Conservation (phyloP, 371 early-diverging fungal genomes). For the Spraguea lophii region DNA sequence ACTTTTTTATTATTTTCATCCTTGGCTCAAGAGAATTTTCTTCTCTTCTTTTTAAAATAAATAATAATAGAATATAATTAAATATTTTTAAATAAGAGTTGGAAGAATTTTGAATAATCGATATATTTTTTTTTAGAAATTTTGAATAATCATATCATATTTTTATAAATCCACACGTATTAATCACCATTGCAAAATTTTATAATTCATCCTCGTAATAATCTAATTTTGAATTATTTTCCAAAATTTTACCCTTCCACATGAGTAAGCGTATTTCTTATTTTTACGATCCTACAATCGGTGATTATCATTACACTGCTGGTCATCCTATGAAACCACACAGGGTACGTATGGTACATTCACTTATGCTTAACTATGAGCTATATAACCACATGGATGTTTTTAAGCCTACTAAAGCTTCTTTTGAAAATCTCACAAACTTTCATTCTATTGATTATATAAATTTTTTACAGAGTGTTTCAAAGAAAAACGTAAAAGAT, state of each 20-base stretch:
- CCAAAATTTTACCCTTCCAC: constrained; percentile 8
- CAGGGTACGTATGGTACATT: constrained; percentile 43
- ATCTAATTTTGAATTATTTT: neutral
- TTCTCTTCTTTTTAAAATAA: too few species aligned
- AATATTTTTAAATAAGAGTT: too few species aligned
- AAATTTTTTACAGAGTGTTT: constrained; percentile 73
- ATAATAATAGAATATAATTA: too few species aligned
- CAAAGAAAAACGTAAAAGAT: constrained; percentile 66
- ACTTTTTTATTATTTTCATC: too few species aligned
- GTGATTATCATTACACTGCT: constrained; percentile 37
- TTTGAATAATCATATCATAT: too few species aligned
- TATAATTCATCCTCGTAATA: neutral
- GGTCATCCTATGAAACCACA: constrained; percentile 48
- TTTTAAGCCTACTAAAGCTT: constrained; percentile 59
- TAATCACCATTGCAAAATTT: neutral
- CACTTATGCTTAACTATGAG: constrained; percentile 43
- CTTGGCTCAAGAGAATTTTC: too few species aligned
- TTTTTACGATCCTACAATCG: constrained; percentile 42
- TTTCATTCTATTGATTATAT: constrained; percentile 98
- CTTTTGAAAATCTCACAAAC: constrained; percentile 71
- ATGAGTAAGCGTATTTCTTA: constrained; percentile 37
- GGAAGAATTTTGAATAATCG: too few species aligned
- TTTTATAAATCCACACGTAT: neutral
- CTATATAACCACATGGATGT: constrained; percentile 44
- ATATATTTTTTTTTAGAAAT: too few species aligned